Conservation (phyloP, 108 stramenopile species). For the Fragilariopsis cylindrus region DNA sequence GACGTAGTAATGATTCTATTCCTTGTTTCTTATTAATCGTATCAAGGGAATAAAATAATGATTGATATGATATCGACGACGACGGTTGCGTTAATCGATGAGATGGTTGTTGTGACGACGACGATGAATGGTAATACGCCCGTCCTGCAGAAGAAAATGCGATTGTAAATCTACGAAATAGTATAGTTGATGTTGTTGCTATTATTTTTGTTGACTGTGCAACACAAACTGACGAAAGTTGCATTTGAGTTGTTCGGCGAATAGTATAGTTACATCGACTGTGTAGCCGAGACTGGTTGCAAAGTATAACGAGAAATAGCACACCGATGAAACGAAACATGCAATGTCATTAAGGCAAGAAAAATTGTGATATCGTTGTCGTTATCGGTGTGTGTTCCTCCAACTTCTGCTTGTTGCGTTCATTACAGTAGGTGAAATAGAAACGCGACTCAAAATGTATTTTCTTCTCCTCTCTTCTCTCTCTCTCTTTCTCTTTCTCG, state of each 20-base stretch:
- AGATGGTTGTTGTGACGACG: not conserved
- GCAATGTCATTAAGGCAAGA: not conserved
- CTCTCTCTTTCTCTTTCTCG: too few relatives aligned
- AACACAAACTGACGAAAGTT: not conserved
- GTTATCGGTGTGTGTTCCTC: too few relatives aligned
- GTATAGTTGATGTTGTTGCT: not conserved
- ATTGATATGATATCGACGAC: not conserved
- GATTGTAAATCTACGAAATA: slow-evolving; percentile 9
- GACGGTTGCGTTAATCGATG: not conserved
- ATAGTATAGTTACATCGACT: not conserved
- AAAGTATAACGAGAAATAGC: not conserved
- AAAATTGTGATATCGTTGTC: too few relatives aligned
- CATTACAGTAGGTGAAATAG: too few relatives aligned
- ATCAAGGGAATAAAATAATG: too few relatives aligned
- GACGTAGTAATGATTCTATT: not conserved
- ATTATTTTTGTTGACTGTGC: not conserved
- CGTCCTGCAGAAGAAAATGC: not conserved
- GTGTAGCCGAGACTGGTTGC: not conserved
- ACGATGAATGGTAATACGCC: not conserved
- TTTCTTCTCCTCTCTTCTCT: too few relatives aligned
- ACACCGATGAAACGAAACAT: not conserved
- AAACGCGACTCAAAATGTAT: too few relatives aligned
- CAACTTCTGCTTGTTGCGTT: too few relatives aligned
- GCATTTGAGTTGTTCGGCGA: not conserved
- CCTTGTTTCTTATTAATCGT: not conserved